Conservation (phyloP, 768 basidiomycete species). For the Boletus pseudo-olivaceus region DNA sequence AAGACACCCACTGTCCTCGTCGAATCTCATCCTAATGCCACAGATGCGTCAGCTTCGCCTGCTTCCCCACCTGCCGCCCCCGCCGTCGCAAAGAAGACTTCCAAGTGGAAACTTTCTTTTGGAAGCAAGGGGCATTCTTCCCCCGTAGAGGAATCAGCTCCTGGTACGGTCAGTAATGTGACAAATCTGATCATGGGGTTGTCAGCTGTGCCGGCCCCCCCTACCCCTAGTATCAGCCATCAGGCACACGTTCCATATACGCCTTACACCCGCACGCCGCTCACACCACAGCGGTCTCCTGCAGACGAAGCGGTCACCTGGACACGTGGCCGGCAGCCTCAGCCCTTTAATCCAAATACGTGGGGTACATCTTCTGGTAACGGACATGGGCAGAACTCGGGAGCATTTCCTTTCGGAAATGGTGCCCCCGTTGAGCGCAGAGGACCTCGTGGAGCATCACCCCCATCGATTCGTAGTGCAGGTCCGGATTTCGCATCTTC, state of each 20-base stretch:
- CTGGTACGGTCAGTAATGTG: conserved; percentile 76
- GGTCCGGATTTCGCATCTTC: conserved; percentile 49
- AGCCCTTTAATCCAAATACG: conserved; percentile 14
- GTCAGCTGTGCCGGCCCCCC: conserved; percentile 16
- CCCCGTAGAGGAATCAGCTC: conserved; percentile 35
- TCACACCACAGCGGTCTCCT: conserved; percentile 32
- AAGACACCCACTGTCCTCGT: conserved; percentile 42
- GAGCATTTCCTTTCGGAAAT: conserved; percentile 10
- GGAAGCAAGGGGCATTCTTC: conserved; percentile 61
- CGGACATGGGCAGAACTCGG: conserved; percentile 8
- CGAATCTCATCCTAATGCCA: conserved; percentile 11
- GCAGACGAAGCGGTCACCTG: conserved; percentile 46
- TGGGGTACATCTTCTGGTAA: conserved; percentile 20
- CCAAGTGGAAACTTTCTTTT: conserved; percentile 49
- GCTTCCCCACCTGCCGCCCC: conserved; percentile 31
- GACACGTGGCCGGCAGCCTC: conserved; percentile 46
- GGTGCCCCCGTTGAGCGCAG: conserved; percentile 31
- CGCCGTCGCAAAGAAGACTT: conserved; percentile 64
- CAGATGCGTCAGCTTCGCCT: conserved; percentile 20
- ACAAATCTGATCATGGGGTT: conserved; percentile 67
- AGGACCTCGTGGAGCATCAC: conserved; percentile 50
- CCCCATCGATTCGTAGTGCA: conserved; percentile 55
- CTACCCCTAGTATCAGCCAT: conserved; percentile 1
- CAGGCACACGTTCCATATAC: conserved; percentile 15
- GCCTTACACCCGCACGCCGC: conserved; percentile 27